These are phyloP conservation scores for Myochromella boudieri DNA, from an alignment of 768 basidiomycete species.

Conservation along the genomic window DNA sequence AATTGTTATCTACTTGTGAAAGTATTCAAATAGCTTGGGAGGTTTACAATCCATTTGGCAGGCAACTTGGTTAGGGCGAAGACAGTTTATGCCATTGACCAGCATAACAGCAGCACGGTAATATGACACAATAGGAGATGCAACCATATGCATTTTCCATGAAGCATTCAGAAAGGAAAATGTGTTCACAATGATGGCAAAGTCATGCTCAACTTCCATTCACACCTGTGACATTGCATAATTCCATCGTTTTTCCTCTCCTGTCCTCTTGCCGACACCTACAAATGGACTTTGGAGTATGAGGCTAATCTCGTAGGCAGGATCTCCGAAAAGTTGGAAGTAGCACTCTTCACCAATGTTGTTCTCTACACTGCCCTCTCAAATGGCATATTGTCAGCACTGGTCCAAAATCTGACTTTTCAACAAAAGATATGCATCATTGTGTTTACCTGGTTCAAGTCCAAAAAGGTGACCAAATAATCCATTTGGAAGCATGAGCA, in stretches of 20 bases:
- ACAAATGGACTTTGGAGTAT: conserved; percentile 22
- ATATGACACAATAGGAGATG: conserved; percentile 21
- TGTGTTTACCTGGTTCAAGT: not conserved
- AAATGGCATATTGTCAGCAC: not conserved
- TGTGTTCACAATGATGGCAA: conserved; percentile 16
- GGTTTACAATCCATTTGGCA: conserved; percentile 21
- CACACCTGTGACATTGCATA: conserved; percentile 20
- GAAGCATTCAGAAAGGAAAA: conserved; percentile 26
- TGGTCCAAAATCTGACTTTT: not conserved
- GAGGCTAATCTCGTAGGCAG: conserved; percentile 21
- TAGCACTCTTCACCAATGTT: not conserved
- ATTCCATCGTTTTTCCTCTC: conserved; percentile 24
- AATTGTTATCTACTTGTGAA: no score
- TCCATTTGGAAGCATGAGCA: conserved; percentile 7
- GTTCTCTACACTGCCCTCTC: not conserved
- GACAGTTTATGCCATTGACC: conserved; percentile 23
- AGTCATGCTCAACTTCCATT: no score
- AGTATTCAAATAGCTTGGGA: conserved; percentile 7
- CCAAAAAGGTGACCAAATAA: conserved; percentile 3
- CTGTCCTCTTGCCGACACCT: conserved; percentile 14
- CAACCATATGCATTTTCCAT: conserved; percentile 19
- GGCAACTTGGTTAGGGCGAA: conserved; percentile 22
- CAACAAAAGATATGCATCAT: not conserved
- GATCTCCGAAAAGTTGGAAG: conserved; percentile 26
- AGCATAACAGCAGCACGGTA: conserved; percentile 25